Evolutionary conservation across 345 rosid species (phyloP).

Genomic region (Eucalyptus lansdowneana): DNA sequence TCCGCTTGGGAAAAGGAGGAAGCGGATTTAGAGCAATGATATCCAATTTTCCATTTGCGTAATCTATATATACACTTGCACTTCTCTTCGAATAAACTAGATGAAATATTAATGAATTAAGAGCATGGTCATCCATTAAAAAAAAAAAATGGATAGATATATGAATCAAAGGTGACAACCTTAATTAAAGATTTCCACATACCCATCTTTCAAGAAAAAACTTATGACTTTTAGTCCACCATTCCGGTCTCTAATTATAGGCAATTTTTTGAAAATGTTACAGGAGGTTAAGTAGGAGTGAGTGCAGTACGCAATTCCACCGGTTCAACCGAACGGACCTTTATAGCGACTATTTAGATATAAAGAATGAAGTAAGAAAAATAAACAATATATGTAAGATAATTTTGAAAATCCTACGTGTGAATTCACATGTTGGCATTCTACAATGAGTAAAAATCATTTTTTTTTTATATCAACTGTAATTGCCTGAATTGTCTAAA

Average conservation of each 20-base stretch:
- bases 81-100: not conserved
- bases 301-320: not conserved
- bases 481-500: not conserved
- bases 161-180: fast-evolving
- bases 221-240: not conserved
- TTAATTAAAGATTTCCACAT: not conserved
- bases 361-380: too few species aligned
- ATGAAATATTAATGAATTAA: too few species aligned
- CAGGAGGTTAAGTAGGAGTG: not conserved
- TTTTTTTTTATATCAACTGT: too few species aligned
- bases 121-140: fast-evolving
- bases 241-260: not conserved
- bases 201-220: too few species aligned
- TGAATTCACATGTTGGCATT: not conserved
- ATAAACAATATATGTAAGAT: too few species aligned
- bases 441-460: not conserved
- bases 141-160: not conserved
- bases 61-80: not conserved
- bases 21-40: not conserved
- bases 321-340: not conserved
- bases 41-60: not conserved
- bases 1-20: not conserved
- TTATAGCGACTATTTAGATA: too few species aligned
- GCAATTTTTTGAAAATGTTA: too few species aligned
- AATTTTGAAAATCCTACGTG: too few species aligned